These are phyloP conservation scores for Pseudogymnoascus sp. DNA, from an alignment of 2,329 filamentous ascomycete genomes.

Conservation along the genomic window DNA sequence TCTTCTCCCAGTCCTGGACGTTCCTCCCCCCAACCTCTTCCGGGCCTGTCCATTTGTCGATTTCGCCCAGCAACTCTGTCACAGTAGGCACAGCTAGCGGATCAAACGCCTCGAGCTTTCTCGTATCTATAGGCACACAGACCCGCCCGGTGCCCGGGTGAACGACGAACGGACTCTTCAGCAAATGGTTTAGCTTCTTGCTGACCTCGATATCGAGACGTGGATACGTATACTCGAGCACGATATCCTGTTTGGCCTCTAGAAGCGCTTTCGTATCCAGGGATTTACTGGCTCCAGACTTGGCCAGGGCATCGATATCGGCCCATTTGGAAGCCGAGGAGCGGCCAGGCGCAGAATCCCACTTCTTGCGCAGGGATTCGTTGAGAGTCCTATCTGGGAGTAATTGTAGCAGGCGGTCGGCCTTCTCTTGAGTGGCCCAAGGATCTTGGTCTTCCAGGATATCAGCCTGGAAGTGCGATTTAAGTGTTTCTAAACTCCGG, in stretches of 20 bases:
- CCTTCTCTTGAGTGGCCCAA: conserved; percentile 63
- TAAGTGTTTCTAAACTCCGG: conserved; percentile 79
- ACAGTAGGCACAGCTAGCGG: conserved; percentile 86
- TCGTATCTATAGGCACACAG: conserved; percentile 86
- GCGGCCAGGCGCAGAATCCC: conserved; percentile 75
- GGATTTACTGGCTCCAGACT: conserved; percentile 62
- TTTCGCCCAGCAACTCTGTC: conserved; percentile 71
- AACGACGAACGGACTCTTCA: conserved; percentile 94
- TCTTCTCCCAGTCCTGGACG: conserved; percentile 91
- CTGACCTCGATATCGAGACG: conserved; percentile 94
- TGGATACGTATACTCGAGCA: conserved; percentile 96
- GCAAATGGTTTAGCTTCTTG: conserved; percentile 95
- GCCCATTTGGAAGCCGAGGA: conserved; percentile 80
- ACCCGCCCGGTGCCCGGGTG: conserved; percentile 91
- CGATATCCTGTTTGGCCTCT: conserved; percentile 90
- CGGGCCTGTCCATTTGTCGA: conserved; percentile 66
- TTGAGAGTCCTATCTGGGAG: conserved; percentile 74
- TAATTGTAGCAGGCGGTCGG: conserved; percentile 72
- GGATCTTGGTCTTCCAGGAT: conserved; percentile 82
- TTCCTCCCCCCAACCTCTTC: conserved; percentile 40
- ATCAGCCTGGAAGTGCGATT: conserved; percentile 74
- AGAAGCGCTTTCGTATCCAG: conserved; percentile 68
- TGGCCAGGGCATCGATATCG: conserved; percentile 82
- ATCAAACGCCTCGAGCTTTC: conserved; percentile 71
- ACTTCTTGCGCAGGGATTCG: conserved; percentile 78